Evolutionary conservation across 1,139 yeast genomes (phyloP).

Genomic region (Yueomyces sp.): DNA sequence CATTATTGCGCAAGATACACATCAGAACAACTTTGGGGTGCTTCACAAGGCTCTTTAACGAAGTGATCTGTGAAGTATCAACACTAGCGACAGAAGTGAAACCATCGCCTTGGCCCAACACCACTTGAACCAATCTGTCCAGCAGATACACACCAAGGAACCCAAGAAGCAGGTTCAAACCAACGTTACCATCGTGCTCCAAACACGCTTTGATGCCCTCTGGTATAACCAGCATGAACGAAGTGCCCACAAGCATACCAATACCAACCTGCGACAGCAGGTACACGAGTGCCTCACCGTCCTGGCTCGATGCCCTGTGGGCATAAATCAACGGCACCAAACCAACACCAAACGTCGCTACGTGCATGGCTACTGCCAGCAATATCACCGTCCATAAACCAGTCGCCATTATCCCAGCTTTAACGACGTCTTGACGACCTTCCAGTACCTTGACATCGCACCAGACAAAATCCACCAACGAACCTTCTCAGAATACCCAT

Average conservation of each 20-base stretch:
- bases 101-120: conserved; percentile 4
- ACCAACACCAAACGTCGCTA: conserved; percentile 26
- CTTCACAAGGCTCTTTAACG: conserved; percentile 10
- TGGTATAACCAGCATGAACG: conserved; percentile 44
- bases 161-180: conserved; percentile 21
- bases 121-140: conserved; percentile 14
- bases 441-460: no score
- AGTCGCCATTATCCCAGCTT: conserved; percentile 1
- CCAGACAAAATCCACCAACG: no score
- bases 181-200: conserved; percentile 23
- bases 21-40: conserved; percentile 11
- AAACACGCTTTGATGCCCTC: conserved; percentile 41
- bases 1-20: conserved; percentile 25
- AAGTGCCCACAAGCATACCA: conserved; percentile 46
- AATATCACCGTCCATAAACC: conserved; percentile 8
- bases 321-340: conserved; percentile 24
- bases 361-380: conserved; percentile 10
- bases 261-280: conserved; percentile 36
- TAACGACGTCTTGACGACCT: no score
- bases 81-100: conserved; percentile 3
- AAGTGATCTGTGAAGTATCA: conserved; percentile 1
- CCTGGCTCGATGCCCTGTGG: conserved; percentile 1
- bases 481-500: no score
- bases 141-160: conserved; percentile 19
- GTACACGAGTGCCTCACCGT: conserved; percentile 9